Conservation (phyloP, 768 basidiomycete species). For the Leccinum rimulosum region DNA sequence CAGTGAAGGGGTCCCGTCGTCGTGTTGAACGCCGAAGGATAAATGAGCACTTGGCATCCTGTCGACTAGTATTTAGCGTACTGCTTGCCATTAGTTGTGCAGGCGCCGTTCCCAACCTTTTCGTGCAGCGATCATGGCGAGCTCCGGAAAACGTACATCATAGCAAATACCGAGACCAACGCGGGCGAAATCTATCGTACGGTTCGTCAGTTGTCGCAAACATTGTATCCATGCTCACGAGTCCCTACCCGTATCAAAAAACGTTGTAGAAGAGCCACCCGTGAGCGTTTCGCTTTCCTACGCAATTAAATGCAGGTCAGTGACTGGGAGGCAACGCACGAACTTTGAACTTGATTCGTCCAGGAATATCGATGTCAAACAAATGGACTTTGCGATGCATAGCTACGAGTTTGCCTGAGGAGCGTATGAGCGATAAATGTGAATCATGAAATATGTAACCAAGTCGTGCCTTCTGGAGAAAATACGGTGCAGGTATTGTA, state of each 20-base stretch:
- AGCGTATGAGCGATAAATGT: not conserved
- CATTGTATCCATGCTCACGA: not conserved
- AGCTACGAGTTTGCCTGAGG: slow-evolving; percentile 78
- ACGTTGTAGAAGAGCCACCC: slow-evolving; percentile 69
- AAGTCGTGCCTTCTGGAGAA: slow-evolving; percentile 61
- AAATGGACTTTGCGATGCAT: slow-evolving; percentile 93
- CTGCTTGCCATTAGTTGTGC: not conserved
- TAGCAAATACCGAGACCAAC: slow-evolving; percentile 97
- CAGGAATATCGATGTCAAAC: slow-evolving; percentile 96
- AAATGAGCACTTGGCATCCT: slow-evolving; percentile 88
- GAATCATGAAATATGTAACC: not conserved
- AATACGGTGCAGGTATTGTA: slow-evolving; percentile 96
- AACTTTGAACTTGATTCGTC: slow-evolving; percentile 87
- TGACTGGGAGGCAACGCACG: not conserved
- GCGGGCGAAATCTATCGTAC: slow-evolving; percentile 80
- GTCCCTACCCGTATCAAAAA: slow-evolving; percentile 79
- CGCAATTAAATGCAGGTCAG: slow-evolving; percentile 5
- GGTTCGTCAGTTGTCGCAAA: not conserved
- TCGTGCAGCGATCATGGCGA: slow-evolving; percentile 87
- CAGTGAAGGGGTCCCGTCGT: slow-evolving; percentile 97
- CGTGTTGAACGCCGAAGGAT: slow-evolving; percentile 93
- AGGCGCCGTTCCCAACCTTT: slow-evolving; percentile 49
- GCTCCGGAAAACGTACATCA: slow-evolving; percentile 92
- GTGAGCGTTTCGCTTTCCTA: slow-evolving; percentile 89
- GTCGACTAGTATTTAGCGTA: slow-evolving; percentile 7